Evolutionary conservation across 169 alveolate species (phyloP).

Genomic region (Theileria annulata): DNA sequence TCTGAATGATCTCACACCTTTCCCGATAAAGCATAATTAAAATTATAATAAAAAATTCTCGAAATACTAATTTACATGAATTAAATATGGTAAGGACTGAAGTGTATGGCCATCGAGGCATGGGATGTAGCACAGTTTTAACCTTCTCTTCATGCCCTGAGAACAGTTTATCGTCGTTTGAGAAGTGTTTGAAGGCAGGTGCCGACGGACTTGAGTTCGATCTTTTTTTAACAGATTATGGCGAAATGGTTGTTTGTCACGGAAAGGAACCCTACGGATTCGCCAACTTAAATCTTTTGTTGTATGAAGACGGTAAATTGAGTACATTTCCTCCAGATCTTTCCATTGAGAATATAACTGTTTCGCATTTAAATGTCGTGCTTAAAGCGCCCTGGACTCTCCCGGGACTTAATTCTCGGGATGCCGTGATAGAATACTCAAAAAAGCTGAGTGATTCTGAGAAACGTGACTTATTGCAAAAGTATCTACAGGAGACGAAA

Average conservation of each 20-base stretch:
- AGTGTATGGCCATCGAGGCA: constrained; percentile 76
- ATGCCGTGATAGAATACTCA: background rate
- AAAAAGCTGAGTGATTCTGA: background rate
- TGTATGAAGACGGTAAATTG: background rate
- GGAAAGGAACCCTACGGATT: constrained; percentile 33
- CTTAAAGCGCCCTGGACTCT: constrained; percentile 19
- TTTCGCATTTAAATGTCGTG: constrained; percentile 4
- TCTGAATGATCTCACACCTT: background rate
- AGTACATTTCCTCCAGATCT: constrained; percentile 8
- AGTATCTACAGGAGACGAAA: background rate
- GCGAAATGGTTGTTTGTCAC: constrained; percentile 71
- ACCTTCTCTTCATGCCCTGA: constrained; percentile 68
- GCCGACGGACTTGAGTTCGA: constrained; percentile 76
- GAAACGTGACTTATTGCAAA: background rate
- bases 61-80: background rate
- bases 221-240: constrained; percentile 67
- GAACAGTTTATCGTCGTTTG: constrained; percentile 66
- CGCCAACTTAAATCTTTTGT: background rate
- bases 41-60: too few relatives aligned
- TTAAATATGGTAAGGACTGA: constrained; percentile 22
- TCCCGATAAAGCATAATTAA: background rate
- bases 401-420: background rate
- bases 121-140: constrained; percentile 73
- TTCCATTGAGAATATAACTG: constrained; percentile 2
- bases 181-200: constrained; percentile 51